These are phyloP conservation scores for Escallonia herrerae DNA, from an alignment of 129 eudicot species.

Conservation along the genomic window DNA sequence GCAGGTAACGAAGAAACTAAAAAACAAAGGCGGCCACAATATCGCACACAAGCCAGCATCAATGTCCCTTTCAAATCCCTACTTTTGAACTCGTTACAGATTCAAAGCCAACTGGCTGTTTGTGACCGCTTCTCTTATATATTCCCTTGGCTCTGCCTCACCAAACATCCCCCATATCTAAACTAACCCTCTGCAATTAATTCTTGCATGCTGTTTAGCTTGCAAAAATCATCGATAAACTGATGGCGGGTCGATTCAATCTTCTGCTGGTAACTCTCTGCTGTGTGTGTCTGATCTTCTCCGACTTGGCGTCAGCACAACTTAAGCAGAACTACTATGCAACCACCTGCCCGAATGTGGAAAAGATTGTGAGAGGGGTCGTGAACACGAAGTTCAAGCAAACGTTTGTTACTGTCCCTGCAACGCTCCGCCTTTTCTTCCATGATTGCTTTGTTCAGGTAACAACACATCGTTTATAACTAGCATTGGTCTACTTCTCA, in stretches of 20 bases:
- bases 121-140: not conserved
- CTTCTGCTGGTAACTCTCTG: conserved; percentile 17
- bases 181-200: not conserved
- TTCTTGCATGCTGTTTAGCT: not conserved
- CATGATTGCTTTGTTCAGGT: conserved; percentile 91
- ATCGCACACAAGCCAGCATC: not conserved
- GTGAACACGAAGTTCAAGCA: conserved; percentile 47
- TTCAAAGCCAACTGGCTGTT: conserved; percentile 10
- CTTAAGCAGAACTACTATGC: conserved; percentile 57
- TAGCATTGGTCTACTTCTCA: too few species aligned
- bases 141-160: not conserved
- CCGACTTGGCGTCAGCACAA: conserved; percentile 38
- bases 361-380: conserved; percentile 45
- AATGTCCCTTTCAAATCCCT: not conserved
- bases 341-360: conserved; percentile 69
- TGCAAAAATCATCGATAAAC: not conserved
- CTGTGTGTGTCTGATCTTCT: conserved; percentile 24
- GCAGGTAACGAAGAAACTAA: not conserved
- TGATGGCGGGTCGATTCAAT: conserved; percentile 28
- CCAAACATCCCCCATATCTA: too few species aligned
- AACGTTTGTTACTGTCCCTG: conserved; percentile 75
- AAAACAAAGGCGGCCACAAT: not conserved
- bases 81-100: not conserved
- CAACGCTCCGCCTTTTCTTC: conserved; percentile 71
- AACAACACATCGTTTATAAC: not conserved